phyloP scores from a whole-genome alignment of 805 yeast species.

The Zygotorulaspora florentina region DNA sequence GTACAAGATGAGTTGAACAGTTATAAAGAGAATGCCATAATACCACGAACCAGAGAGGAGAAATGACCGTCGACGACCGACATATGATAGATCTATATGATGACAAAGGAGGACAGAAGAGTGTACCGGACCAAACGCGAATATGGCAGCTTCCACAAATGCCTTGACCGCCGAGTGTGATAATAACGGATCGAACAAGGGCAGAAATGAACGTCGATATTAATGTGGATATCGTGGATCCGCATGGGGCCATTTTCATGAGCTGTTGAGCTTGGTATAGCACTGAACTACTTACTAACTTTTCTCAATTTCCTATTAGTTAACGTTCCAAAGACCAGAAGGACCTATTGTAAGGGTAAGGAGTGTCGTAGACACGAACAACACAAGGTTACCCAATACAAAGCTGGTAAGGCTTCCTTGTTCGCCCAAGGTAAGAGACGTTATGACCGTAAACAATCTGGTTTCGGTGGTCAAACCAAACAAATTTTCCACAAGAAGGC shows the following conservation, averaged over 20 bases:
- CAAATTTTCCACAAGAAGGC: conserved; percentile 99
- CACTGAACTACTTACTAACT: conserved; percentile 5
- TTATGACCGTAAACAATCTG: conserved; percentile 99
- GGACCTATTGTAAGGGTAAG: conserved; percentile 99
- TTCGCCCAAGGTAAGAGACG: conserved; percentile 99
- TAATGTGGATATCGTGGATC: neutral
- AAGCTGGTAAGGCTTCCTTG: conserved; percentile 99
- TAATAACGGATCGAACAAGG: too few species aligned
- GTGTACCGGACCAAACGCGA: too few species aligned
- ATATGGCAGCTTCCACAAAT: too few species aligned
- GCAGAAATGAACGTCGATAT: neutral
- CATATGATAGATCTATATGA: too few species aligned
- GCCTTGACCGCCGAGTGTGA: too few species aligned
- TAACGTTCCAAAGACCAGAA: conserved; percentile 99
- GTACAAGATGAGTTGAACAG: neutral
- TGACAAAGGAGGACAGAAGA: too few species aligned
- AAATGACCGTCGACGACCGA: too few species aligned
- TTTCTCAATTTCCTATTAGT: conserved; percentile 45
- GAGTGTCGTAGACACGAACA: conserved; percentile 99
- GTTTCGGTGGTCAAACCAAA: conserved; percentile 99
- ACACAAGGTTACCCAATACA: conserved; percentile 99
- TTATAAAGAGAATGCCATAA: neutral
- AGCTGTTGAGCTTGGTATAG: neutral
- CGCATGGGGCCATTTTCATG: neutral
- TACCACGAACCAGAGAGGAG: neutral